Evolutionary conservation across 768 basidiomycete species (phyloP).

Genomic region (Tricholoma terreum): DNA sequence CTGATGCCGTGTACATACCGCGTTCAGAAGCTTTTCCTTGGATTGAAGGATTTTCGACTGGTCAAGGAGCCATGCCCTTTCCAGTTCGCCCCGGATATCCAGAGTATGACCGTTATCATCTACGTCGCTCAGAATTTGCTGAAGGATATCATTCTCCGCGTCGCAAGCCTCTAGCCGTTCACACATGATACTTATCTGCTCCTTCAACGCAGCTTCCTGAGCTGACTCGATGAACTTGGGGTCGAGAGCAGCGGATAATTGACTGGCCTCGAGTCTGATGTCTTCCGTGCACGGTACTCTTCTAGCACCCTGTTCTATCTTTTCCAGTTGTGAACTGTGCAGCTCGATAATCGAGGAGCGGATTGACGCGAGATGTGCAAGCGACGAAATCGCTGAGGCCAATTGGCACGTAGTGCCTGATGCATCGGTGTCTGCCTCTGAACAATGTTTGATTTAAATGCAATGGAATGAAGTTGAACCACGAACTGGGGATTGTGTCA

Average conservation of each 20-base stretch:
- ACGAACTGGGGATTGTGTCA: not conserved
- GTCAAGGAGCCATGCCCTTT: slow-evolving; percentile 30
- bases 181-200: slow-evolving; percentile 1
- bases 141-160: not conserved
- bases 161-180: slow-evolving; percentile 1
- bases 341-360: slow-evolving; percentile 9
- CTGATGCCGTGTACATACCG: slow-evolving; percentile 13
- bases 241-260: slow-evolving; percentile 1
- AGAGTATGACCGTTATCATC: slow-evolving; percentile 3
- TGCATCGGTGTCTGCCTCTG: not conserved
- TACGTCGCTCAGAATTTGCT: not conserved
- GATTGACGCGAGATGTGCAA: slow-evolving; percentile 7
- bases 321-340: slow-evolving; percentile 1
- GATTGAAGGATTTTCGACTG: slow-evolving; percentile 23
- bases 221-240: not conserved
- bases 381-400: not conserved
- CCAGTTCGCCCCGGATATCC: slow-evolving; percentile 24
- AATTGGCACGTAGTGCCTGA: not conserved
- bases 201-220: not conserved
- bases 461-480: not conserved
- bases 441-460: not conserved
- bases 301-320: not conserved
- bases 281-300: not conserved
- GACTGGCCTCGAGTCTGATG: slow-evolving; percentile 1
- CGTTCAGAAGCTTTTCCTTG: slow-evolving; percentile 20